Conservation (phyloP, 306 rosid species). For the Pyrus communis region DNA sequence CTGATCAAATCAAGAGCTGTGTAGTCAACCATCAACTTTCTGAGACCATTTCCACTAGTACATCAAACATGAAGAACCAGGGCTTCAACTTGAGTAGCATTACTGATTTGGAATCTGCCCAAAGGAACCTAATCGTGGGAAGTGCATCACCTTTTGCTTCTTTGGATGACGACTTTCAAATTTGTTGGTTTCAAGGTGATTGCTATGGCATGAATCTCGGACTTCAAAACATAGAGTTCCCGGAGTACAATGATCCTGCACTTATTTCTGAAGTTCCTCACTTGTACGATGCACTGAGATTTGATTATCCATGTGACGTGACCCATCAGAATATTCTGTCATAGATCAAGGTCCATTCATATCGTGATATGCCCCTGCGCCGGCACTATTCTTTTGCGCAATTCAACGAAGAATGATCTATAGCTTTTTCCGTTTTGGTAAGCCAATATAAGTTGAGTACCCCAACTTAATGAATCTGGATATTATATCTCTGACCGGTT, state of each 20-base stretch:
- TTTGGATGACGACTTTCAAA: constrained; percentile 56
- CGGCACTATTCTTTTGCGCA: constrained; percentile 12
- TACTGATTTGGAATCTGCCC: constrained; percentile 44
- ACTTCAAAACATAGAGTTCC: constrained; percentile 41
- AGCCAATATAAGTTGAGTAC: constrained; percentile 23
- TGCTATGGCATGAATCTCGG: constrained; percentile 43
- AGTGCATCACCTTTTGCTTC: constrained; percentile 34
- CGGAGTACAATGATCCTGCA: constrained; percentile 52
- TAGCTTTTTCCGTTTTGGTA: constrained; percentile 28
- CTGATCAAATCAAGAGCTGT: constrained; percentile 38
- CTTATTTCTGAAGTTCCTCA: constrained; percentile 51
- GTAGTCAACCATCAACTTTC: constrained; percentile 34
- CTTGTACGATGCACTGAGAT: constrained; percentile 46
- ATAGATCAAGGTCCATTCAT: constrained; percentile 75
- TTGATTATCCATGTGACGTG: constrained; percentile 35
- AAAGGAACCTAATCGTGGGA: constrained; percentile 40
- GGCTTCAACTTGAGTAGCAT: constrained; percentile 35
- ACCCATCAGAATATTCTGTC: constrained; percentile 50
- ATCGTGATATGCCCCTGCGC: constrained; percentile 37
- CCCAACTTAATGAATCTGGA: constrained; percentile 36
- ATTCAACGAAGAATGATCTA: constrained; percentile 27
- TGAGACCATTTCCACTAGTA: constrained; percentile 35
- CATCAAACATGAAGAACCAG: constrained; percentile 44
- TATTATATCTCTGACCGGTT: constrained; percentile 39
- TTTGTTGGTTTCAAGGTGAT: constrained; percentile 46